These are phyloP conservation scores for Phoma sp. DNA, from an alignment of 2,329 filamentous ascomycete species.

Conservation along the genomic window DNA sequence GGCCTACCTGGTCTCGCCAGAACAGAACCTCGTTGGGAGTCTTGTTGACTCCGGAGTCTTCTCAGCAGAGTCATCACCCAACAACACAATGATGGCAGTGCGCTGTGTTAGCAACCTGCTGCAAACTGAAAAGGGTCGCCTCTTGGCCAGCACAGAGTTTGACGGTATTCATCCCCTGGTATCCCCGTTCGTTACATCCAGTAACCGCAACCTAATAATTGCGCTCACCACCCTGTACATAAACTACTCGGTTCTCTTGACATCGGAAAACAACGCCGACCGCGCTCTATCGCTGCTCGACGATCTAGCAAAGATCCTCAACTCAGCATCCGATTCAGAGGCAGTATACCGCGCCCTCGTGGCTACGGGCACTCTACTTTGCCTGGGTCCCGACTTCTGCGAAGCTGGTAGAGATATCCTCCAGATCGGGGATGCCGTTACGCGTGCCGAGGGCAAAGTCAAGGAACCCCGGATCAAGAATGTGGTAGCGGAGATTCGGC, in stretches of 20 bases:
- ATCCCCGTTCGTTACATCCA: conserved; percentile 61
- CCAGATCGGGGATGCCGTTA: conserved; percentile 57
- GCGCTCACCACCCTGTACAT: conserved; percentile 82
- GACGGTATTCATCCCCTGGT: conserved; percentile 69
- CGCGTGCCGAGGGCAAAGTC: conserved; percentile 58
- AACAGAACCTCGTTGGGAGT: conserved; percentile 64
- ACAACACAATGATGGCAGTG: conserved; percentile 86
- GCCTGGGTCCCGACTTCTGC: conserved; percentile 65
- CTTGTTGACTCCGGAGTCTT: conserved; percentile 67
- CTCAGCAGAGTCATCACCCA: conserved; percentile 66
- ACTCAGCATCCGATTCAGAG: conserved; percentile 75
- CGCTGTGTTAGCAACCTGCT: conserved; percentile 87
- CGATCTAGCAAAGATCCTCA: conserved; percentile 68
- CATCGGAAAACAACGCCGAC: conserved; percentile 56
- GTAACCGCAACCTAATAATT: conserved; percentile 80
- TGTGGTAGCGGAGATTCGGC: conserved; percentile 65
- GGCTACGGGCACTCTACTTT: conserved; percentile 78
- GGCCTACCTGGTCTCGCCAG: conserved; percentile 60
- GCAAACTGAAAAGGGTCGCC: conserved; percentile 72
- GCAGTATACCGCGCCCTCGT: conserved; percentile 83
- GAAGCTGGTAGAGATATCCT: conserved; percentile 64
- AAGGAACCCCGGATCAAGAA: conserved; percentile 67
- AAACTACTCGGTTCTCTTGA: conserved; percentile 80
- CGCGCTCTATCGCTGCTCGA: conserved; percentile 63
- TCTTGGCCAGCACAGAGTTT: conserved; percentile 61